Conservation (phyloP, 257 asterid genomes). For the Capsicum chinense region DNA sequence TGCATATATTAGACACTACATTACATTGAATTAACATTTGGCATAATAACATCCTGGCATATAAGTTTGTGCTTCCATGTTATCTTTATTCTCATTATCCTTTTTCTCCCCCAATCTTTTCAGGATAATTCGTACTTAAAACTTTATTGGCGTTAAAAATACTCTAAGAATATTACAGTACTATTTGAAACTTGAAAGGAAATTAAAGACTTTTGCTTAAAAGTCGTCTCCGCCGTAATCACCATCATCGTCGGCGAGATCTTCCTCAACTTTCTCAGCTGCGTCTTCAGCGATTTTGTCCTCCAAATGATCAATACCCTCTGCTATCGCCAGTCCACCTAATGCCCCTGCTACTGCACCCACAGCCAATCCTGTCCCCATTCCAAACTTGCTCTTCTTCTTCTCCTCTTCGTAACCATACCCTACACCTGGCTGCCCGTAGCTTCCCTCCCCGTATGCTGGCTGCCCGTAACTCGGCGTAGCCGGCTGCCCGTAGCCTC, state of each 20-base stretch:
- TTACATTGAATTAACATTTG: background rate
- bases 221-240: constrained; percentile 18
- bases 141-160: background rate
- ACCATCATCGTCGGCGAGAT: constrained; percentile 21
- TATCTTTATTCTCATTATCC: background rate
- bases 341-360: constrained; percentile 32
- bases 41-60: background rate
- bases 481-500: background rate
- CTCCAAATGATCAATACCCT: constrained; percentile 24
- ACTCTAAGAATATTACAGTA: background rate
- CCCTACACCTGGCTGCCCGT: background rate
- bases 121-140: background rate
- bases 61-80: background rate
- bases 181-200: background rate
- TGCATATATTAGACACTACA: background rate
- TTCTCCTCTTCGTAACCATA: constrained; percentile 22
- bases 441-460: background rate
- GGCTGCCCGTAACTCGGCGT: background rate
- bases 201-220: background rate
- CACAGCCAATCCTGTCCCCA: constrained; percentile 34
- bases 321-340: constrained; percentile 29
- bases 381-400: constrained; percentile 28
- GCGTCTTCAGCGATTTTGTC: constrained; percentile 23
- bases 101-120: too few relatives aligned
- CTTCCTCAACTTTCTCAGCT: constrained; percentile 29